A percentile compares a stretch with the other conserved stretches of the same genome.
These are phyloP conservation scores for Blastocystis sp. DNA, from an alignment of 352 stramenopile species.

Conservation along the genomic window DNA sequence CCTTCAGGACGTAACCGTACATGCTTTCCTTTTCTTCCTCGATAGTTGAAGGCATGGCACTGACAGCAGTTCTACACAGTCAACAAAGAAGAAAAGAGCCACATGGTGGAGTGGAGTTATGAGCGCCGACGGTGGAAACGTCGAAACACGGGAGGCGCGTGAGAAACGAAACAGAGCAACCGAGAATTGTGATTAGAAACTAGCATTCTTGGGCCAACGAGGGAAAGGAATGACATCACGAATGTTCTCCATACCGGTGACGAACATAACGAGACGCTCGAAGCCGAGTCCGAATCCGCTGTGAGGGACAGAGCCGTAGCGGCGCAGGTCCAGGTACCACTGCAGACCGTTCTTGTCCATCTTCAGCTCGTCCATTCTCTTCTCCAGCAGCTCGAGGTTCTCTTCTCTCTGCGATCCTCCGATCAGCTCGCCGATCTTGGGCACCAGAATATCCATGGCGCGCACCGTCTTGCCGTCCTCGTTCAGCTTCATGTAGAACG, in stretches of 20 bases:
- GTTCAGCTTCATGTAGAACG: conserved; percentile 99
- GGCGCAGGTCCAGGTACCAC: conserved; percentile 96
- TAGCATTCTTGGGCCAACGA: conserved; percentile 90
- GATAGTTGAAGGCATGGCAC: too few species aligned
- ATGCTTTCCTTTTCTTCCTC: neutral
- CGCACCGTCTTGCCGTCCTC: conserved; percentile 89
- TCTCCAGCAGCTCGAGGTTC: conserved; percentile 81
- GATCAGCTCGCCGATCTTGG: conserved; percentile 88
- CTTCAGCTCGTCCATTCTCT: conserved; percentile 77
- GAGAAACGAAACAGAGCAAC: too few species aligned
- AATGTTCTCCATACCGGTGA: conserved; percentile 97
- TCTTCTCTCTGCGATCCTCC: conserved; percentile 94
- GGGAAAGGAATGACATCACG: conserved; percentile 95
- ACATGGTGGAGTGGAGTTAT: too few species aligned
- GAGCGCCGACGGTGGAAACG: too few species aligned
- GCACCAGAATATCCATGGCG: conserved; percentile 91
- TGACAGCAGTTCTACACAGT: too few species aligned
- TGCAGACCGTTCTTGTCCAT: conserved; percentile 86
- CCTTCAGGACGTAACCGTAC: neutral
- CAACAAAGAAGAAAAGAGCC: neutral
- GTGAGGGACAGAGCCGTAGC: conserved; percentile 94
- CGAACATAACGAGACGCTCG: conserved; percentile 94
- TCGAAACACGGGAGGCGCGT: too few species aligned
- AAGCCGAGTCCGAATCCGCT: conserved; percentile 96
- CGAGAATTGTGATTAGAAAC: conserved; percentile 84